Evolutionary conservation across 192 early-diverging fungal species (phyloP).

Genomic region (Chytriomyces sp.): DNA sequence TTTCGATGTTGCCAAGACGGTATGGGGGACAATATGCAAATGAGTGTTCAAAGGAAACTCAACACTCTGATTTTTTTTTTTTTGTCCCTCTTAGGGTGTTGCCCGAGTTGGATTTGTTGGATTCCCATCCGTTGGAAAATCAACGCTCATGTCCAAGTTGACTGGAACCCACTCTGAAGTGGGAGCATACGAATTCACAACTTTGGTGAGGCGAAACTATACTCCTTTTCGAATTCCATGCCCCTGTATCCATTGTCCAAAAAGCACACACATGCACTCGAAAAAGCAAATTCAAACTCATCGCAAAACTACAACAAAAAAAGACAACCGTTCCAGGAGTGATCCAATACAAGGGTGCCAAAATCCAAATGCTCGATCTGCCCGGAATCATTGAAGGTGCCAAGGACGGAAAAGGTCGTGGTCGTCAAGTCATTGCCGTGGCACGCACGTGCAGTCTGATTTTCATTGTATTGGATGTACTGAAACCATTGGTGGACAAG

Average conservation of each 20-base stretch:
- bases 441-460: constrained; percentile 97
- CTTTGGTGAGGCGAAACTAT: constrained; percentile 67
- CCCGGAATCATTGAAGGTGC: constrained; percentile 98
- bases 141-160: constrained; percentile 95
- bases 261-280: too few relatives aligned
- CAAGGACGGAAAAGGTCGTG: constrained; percentile 99
- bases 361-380: constrained; percentile 98
- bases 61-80: background rate
- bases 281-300: too few relatives aligned
- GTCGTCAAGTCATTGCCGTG: constrained; percentile 95
- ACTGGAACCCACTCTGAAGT: constrained; percentile 97
- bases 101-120: constrained; percentile 97
- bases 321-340: constrained; percentile 88
- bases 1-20: constrained; percentile 97
- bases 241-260: too few relatives aligned
- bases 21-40: constrained; percentile 46
- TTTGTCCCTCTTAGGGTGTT: constrained; percentile 75
- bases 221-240: too few relatives aligned
- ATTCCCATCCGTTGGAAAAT: constrained; percentile 97
- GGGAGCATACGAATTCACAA: constrained; percentile 97
- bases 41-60: background rate
- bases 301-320: background rate
- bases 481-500: constrained; percentile 96
- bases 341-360: constrained; percentile 94
- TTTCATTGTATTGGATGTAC: constrained; percentile 94